Evolutionary conservation across 129 eudicot species (phyloP), one percentile per base, ranked within the genome.

Genomic region (Lonicera japonica): DNA sequence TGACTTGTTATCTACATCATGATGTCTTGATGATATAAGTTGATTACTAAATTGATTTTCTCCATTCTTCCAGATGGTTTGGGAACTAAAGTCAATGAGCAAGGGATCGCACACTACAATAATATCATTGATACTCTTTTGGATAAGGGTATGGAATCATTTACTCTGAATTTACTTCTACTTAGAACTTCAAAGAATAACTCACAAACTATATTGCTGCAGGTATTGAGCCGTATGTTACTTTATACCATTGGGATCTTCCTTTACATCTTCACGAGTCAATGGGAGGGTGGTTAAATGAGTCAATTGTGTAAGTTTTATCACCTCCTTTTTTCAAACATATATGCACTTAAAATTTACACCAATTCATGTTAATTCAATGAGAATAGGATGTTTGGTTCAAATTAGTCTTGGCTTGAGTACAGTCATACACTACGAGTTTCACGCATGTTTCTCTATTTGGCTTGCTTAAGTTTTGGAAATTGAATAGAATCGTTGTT

Each of bases 181-280:
- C 21, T 41, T 51, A 58, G 48, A 52, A n/a, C n/a, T 55, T 50
- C 25, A 61, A 20, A 34, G 40, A 65, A 61, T 50, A 51, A 52
- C 65, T 58, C 66, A 48, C 40, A 66, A n/a, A 34, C 59, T n/a
- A 16, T 60, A 40, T 54, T 47, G 25, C 60, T 82, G 66, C 79
- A 87, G 90, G 89, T 63, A 78, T 83, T 24, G 85, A 87, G 73
- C 95, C 95, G 25, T 87, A 62, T 70, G 80, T 77, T 21, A 87
- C 95, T 67, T 66, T 87, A 69, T 87, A 87, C 69, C 95, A 87
- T 64, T 87, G 95, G 95, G 95, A 83, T 81, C 82, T 87, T 67
- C 95, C 95, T 24, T 68, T 77, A 61, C 79, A 77, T 73, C 95
- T 86, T 45, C 56, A 83, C 14, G 84, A 83, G 72, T 69, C 85